Base-by-base conservation (phyloP, 192 early-diverging fungal genomes). In the Allomyces macrogynus region DNA sequence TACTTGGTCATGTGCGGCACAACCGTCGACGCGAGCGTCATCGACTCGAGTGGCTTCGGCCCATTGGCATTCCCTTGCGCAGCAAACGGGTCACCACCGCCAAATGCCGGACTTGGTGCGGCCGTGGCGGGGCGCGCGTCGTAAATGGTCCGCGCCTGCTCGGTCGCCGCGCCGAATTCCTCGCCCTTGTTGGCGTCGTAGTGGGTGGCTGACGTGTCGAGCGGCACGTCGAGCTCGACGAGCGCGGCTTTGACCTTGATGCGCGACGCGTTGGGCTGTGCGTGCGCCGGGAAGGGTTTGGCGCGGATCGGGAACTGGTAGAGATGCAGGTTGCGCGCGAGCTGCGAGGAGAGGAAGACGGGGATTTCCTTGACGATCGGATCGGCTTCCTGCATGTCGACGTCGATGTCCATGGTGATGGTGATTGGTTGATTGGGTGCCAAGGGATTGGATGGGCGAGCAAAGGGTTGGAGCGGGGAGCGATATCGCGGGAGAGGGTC, bases 141-240 rank as follows among this genome's bases (percentile, higher is more conserved):
- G 61, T 73, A 73, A 22, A 76, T 82, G 5, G 86, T 88, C 40
- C 76, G 77, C 3, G 85, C 78, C 63, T 80, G 80, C 64, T 93
- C 85, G 57, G 85, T 84, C 61, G 87, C 74, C 5, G 87, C 91
- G 22, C 86, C 89, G 25, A 93, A 74, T 62, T 87, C 82, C 62
- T 84, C 81, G 24, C 91, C 94, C 60, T 82, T 75, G 24, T 89
- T 85, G 22, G 73, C 68, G 74, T 86, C 86, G 77, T 93, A 97
- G 68, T 86, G 80, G 12, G 75, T 61, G 23, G 83, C 77, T 25
- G 72, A 73, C 22, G 88, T 88, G 62, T 91, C 84, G 14, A 95
- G 64, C 24, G 88, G 84, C 27, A 94, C 75, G 69, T 93, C 90
- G 40, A 94, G 64, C 73, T 97, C 90, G 25, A 95, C 79, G 62